Base-by-base conservation (phyloP, 2,329 filamentous ascomycete genomes). In the Colletotrichum sp. region DNA sequence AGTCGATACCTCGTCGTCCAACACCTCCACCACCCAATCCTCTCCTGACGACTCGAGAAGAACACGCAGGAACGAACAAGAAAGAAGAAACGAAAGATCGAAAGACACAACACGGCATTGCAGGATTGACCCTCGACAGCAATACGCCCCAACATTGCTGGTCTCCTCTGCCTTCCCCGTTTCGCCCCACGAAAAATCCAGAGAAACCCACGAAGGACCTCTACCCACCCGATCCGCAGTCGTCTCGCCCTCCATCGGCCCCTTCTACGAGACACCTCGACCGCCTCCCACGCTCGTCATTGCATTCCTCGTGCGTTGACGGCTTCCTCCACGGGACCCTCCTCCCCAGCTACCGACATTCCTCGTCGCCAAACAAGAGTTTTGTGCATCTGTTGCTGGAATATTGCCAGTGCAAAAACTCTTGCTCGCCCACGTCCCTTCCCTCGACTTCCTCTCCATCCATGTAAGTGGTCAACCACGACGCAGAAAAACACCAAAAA, bases 331-430 rank as follows among this genome's bases (percentile, higher is more conserved):
- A 69, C 73, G 67, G 65, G 76, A 73, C 65, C 65, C 61, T 76
- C 74, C 76, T 70, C 69, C 76, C 67, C 68, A 66, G 75, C 68
- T 74, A 75, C 74, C 75, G 57, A 73, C 69, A 76, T 76, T 74
- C 76, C 76, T 70, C 55, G 43, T 52, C 65, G 13, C 26, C 48
- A 77, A 71, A 76, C 72, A 66, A 68, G 72, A 78, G 65, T 66
- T 64, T 68, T 61, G 21, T 67, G 71, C 71, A 48, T 26, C 63
- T 61, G 77, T 77, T 77, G 77, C 77, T 78, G 77, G 77, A 78
- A 78, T 59, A 78, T 77, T 78, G 77, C 77, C 77, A 67, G 68
- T 77, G 77, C 75, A 55, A 72, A 77, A 75, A 57, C 75, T 71
- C 72, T 67, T 61, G 74, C 12, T 26, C 74, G 74, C 70, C 67